A percentile compares a stretch with the other conserved stretches of the same genome.
phyloP scores from a whole-genome alignment of 129 eudicot species.

The Flaveria ramosissima region DNA sequence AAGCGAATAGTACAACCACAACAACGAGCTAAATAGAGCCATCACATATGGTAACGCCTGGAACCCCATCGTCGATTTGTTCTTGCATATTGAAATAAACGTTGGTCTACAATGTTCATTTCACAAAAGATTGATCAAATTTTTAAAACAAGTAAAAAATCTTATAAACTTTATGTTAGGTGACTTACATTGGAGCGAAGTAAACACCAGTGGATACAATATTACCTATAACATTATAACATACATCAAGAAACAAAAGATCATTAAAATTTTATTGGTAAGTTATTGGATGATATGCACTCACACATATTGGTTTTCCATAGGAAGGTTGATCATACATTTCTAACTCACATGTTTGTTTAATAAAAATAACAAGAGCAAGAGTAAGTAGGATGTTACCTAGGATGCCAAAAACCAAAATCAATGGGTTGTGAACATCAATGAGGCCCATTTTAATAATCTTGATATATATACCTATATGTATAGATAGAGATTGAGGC shows the following conservation, averaged over 20 bases:
- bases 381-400: slow-evolving; percentile 40
- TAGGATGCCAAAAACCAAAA: slow-evolving; percentile 59
- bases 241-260: not conserved
- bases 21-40: slow-evolving; percentile 66
- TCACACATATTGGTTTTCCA: slow-evolving; percentile 19
- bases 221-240: slow-evolving; percentile 54
- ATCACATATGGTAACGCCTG: slow-evolving; percentile 74
- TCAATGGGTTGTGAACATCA: slow-evolving; percentile 55
- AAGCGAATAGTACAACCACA: slow-evolving; percentile 80
- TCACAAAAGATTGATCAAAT: not conserved
- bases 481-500: not conserved
- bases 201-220: slow-evolving; percentile 62
- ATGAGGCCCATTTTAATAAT: slow-evolving; percentile 53
- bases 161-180: not conserved
- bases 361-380: not conserved
- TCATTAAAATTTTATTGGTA: not conserved
- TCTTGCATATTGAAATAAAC: slow-evolving; percentile 55
- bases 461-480: not conserved
- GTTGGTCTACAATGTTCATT: slow-evolving; percentile 59
- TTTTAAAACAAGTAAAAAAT: slow-evolving; percentile 2
- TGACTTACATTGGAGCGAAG: slow-evolving; percentile 81
- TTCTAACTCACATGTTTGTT: not conserved
- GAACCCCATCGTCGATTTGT: slow-evolving; percentile 77
- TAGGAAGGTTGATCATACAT: slow-evolving; percentile 34
- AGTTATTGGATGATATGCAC: not conserved